phyloP scores from a whole-genome alignment of 2,329 filamentous ascomycete genomes.

The Metarhizium anisopliae region DNA sequence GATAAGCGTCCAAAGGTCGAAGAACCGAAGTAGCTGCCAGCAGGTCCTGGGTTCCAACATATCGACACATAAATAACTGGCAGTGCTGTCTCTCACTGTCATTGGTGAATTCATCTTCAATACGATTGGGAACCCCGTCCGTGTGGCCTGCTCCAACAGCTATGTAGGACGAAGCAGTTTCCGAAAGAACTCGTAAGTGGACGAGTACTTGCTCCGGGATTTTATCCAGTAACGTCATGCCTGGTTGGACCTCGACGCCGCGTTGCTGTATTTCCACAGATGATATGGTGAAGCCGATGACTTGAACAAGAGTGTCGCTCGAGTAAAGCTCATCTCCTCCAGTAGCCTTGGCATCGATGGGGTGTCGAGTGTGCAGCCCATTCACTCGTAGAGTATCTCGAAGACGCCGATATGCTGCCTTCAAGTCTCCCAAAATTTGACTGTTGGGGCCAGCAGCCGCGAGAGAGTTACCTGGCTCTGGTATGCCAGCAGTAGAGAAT shows the following conservation, averaged over 20 bases:
- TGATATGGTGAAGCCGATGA: slow-evolving; percentile 77
- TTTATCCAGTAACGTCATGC: slow-evolving; percentile 69
- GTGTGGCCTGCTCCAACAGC: slow-evolving; percentile 63
- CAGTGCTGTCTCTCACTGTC: slow-evolving; percentile 65
- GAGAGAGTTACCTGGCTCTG: slow-evolving; percentile 14
- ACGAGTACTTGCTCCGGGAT: slow-evolving; percentile 78
- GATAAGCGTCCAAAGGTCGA: slow-evolving; percentile 35
- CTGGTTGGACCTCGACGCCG: slow-evolving; percentile 65
- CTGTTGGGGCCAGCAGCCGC: neutral
- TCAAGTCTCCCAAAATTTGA: slow-evolving; percentile 42
- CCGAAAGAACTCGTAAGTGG: slow-evolving; percentile 78
- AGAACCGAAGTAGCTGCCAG: slow-evolving; percentile 8
- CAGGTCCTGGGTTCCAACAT: slow-evolving; percentile 32
- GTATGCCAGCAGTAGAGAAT: slow-evolving; percentile 25
- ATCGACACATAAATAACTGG: slow-evolving; percentile 62
- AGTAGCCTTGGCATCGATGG: slow-evolving; percentile 18
- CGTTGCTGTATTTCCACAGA: slow-evolving; percentile 87
- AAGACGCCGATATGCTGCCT: slow-evolving; percentile 51
- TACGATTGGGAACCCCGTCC: slow-evolving; percentile 44
- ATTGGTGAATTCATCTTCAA: slow-evolving; percentile 56
- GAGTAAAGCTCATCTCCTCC: slow-evolving; percentile 36
- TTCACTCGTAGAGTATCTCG: slow-evolving; percentile 50
- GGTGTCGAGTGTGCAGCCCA: slow-evolving; percentile 33
- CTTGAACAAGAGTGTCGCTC: slow-evolving; percentile 52
- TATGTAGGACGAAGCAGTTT: slow-evolving; percentile 80